phyloP scores from a whole-genome alignment of 306 rosid species.

The Vicia villosa region DNA sequence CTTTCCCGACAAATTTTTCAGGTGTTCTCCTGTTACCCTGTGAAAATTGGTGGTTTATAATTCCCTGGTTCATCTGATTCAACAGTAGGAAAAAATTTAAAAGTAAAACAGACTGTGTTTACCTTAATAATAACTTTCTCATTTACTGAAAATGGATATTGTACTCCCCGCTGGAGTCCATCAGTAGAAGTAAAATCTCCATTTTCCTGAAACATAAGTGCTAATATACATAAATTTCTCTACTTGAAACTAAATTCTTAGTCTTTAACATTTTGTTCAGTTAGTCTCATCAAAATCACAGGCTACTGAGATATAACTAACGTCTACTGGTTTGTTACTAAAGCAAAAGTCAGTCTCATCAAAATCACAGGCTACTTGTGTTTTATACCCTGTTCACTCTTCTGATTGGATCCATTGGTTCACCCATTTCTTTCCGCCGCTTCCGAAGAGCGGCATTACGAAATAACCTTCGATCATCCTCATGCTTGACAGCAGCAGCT shows the following conservation, averaged over 20 bases:
- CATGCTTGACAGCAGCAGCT: constrained; percentile 88
- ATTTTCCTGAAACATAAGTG: constrained; percentile 66
- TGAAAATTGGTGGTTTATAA: constrained; percentile 39
- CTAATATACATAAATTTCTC: constrained; percentile 26
- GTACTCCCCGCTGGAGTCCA: constrained; percentile 72
- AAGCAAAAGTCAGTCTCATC: constrained; percentile 4
- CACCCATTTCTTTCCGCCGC: constrained; percentile 92
- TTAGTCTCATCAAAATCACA: constrained; percentile 18
- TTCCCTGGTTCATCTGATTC: constrained; percentile 21
- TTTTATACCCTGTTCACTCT: constrained; percentile 75
- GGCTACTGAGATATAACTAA: constrained; percentile 30
- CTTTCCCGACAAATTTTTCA: constrained; percentile 98
- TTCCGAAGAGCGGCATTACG: constrained; percentile 88
- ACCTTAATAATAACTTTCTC: constrained; percentile 97
- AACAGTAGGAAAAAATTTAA: constrained; percentile 10
- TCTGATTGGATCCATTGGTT: constrained; percentile 73
- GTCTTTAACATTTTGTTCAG: constrained; percentile 17
- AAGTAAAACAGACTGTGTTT: constrained; percentile 34
- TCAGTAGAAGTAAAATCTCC: constrained; percentile 67
- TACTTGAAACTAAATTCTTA: constrained; percentile 24
- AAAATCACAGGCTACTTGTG: constrained; percentile 30
- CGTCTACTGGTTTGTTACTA: constrained; percentile 13
- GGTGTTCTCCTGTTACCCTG: constrained; percentile 98
- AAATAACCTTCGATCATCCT: constrained; percentile 90
- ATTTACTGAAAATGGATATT: constrained; percentile 91